Evolutionary conservation across 2,329 filamentous ascomycete genomes (phyloP), one percentile per base, ranked within the genome.

Genomic region (Penicillium sp.): DNA sequence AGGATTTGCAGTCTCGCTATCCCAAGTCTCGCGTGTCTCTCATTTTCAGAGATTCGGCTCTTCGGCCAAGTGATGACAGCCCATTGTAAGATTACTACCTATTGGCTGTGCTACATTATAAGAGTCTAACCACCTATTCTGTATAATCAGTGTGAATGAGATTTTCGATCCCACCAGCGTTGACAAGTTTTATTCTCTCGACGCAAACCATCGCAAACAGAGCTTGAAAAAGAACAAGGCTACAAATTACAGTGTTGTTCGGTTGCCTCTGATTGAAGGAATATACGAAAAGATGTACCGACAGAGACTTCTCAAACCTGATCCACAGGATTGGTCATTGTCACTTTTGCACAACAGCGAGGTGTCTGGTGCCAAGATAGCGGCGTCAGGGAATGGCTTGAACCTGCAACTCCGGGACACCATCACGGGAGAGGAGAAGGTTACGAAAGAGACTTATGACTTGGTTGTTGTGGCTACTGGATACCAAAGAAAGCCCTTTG

Each of bases 131-230:
- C 21, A n/a, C 23, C 20, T 12, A 43, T 33, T 20, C 11, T 26
- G 23, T 38, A n/a, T 21, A 33, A 2, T n/a, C 21, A 58, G 57
- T 21, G 57, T 59, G 8, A 59, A 59, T 38, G 57, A 59, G 30
- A 59, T 59, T 2, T 59, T 59, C n/a, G 57, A 59, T 26, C 57
- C 57, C 16, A 24, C 47, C 11, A 55, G 52, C 35, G 57, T 59
- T 12, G 57, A 59, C 24, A 48, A 55, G 16, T 59, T 59, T 24
- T 59, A 59, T 23, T 52, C 52, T 6, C 52, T 55, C 42, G 48
- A 52, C 33, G 7, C 23, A 2, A 21, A 40, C 2, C 14, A 40
- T 7, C 52, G 57, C 12, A 43, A 52, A 38, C 26, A 55, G 26
- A 59, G 30, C 26, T 3, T 59, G 3, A 45, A 46, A 3, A 55